Evolutionary conservation across 1,284 basidiomycete species (phyloP), one percentile per base, ranked within the genome.

Genomic region (Ceratobasidium sp.): DNA sequence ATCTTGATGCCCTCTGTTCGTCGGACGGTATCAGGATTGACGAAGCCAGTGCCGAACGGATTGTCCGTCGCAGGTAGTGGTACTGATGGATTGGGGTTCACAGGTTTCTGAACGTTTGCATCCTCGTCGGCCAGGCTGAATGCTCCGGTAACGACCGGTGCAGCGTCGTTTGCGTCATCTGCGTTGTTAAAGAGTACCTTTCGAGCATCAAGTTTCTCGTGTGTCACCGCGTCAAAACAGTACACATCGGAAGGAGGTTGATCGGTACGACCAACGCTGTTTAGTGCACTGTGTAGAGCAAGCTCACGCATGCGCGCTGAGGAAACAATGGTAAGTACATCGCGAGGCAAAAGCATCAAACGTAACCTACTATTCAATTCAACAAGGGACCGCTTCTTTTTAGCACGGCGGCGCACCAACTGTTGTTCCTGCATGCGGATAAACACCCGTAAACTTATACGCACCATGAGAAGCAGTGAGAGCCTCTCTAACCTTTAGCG

Each of bases 161-260:
- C 6, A n/a, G 6, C 42, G 17, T 17, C 17, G 15, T 17, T 7
- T 15, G 17, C 12, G 12, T 40, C 32, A 29, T 57, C 40, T 4
- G 43, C 29, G 22, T 40, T 27, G 20, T 57, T 57, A 27, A 57
- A 25, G 5, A 31, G 17, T n/a, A 57, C 43, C 22, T 42, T 43
- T 10, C 38, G 55, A 6, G 22, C n/a, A 13, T 57, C 55, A 6
- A 57, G 55, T 17, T 13, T 38, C 22, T 31, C 22, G 25, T 57
- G 55, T 1, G 55, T 57, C n/a, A 42, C 31, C 6, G 55, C 55
- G 40, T 57, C 40, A 17, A 57, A 27, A n/a, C 55, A 57, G 2
- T 42, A 10, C 13, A 43, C 40, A n/a, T 57, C 42, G n/a, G 42
- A 27, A 1, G 55, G 40, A 0, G 38, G 22, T n/a, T 29, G 10